These are phyloP conservation scores for Letharia columbiana DNA, from an alignment of 495 filamentous ascomycete genomes.

Conservation along the genomic window DNA sequence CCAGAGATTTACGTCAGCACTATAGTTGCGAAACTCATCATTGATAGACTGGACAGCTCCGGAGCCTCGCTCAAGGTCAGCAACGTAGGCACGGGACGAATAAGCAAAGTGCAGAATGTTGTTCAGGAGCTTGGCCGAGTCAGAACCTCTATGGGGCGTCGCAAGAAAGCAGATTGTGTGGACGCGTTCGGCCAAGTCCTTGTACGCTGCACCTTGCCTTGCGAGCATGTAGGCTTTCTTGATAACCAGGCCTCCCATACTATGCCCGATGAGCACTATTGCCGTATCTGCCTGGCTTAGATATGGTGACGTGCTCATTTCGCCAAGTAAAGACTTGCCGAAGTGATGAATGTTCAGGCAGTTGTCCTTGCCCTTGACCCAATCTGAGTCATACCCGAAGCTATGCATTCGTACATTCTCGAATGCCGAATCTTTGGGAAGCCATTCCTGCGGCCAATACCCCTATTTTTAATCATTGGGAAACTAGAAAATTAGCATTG, in stretches of 20 bases:
- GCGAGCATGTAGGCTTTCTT: constrained; percentile 35
- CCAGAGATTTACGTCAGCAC: constrained; percentile 21
- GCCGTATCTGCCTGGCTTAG: constrained; percentile 2
- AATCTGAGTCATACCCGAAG: constrained; percentile 36
- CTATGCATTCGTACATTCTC: constrained; percentile 30
- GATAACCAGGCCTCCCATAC: constrained; percentile 46
- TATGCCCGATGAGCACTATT: constrained; percentile 42
- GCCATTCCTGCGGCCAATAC: constrained; percentile 36
- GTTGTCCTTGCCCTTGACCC: constrained; percentile 27
- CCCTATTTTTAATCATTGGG: no score
- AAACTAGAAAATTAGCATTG: no score
- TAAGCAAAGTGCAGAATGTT: constrained; percentile 28
- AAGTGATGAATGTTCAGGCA: constrained; percentile 38
- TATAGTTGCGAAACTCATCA: constrained; percentile 27
- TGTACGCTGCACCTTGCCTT: constrained; percentile 23
- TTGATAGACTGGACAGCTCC: constrained; percentile 27
- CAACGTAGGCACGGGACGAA: constrained; percentile 17
- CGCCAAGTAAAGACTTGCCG: constrained; percentile 34
- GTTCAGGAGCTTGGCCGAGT: constrained; percentile 34
- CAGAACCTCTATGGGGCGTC: constrained; percentile 44
- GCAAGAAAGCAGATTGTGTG: constrained; percentile 43
- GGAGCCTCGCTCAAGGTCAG: constrained; percentile 25
- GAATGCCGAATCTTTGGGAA: constrained; percentile 30
- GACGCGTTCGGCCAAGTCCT: constrained; percentile 30
- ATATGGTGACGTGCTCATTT: constrained; percentile 24